Percentiles rank a stretch among this genome's conserved stretches.
Conservation (phyloP, 2,329 filamentous ascomycete genomes). For the Chaetomium sp. region DNA sequence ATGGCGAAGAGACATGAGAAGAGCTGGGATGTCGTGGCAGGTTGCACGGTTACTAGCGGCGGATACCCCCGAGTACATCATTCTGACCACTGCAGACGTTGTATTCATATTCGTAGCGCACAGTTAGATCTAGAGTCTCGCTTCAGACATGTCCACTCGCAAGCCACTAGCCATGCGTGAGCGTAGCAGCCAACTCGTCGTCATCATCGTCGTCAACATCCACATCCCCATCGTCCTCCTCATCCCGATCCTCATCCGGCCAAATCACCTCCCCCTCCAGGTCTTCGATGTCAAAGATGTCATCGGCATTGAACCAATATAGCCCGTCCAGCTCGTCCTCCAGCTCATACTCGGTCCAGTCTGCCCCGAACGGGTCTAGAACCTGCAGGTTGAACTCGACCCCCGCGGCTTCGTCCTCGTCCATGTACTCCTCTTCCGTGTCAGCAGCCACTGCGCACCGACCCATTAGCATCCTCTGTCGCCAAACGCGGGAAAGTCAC, state of each 20-base stretch:
- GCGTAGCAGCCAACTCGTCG: conserved; percentile 18
- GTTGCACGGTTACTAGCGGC: not conserved
- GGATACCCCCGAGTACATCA: not conserved
- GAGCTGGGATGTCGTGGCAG: not conserved
- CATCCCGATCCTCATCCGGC: conserved; percentile 23
- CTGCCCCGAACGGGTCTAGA: conserved; percentile 7
- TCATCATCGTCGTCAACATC: conserved; percentile 24
- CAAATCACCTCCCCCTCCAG: conserved; percentile 10
- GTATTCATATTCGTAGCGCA: not conserved
- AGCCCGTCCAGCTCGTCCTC: conserved; percentile 23
- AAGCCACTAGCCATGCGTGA: not conserved
- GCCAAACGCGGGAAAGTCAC: not conserved
- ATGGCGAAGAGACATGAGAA: not conserved
- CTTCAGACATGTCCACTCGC: not conserved
- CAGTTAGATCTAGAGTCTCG: not conserved
- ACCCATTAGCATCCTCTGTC: not conserved
- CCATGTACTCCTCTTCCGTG: conserved; percentile 20
- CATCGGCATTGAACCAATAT: conserved; percentile 30
- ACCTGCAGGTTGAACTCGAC: conserved; percentile 21
- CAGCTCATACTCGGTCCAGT: conserved; percentile 24
- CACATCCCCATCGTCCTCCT: conserved; percentile 26
- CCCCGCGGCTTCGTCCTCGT: conserved; percentile 27
- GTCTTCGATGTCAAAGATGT: conserved; percentile 15
- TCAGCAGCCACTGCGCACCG: conserved; percentile 26
- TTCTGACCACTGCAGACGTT: not conserved